Evolutionary conservation across 495 filamentous ascomycete genomes (phyloP).

Genomic region (Aspergillus baeticus): DNA sequence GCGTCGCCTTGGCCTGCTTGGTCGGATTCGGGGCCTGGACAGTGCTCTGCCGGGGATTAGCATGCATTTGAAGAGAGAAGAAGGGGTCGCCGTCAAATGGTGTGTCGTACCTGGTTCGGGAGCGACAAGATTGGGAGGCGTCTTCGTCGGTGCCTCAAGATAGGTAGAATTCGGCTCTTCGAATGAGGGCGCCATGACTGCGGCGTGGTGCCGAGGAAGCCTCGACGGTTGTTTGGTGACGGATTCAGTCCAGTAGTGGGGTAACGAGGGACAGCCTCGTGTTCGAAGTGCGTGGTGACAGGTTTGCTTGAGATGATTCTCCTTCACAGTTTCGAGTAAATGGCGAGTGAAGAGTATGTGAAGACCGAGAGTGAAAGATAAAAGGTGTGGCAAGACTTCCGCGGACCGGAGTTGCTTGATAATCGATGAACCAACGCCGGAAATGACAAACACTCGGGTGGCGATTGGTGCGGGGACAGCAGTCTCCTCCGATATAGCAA

Average conservation of each 20-base stretch:
- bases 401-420: slow-evolving; percentile 34
- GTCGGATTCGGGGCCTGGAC: slow-evolving; percentile 88
- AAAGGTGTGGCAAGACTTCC: slow-evolving; percentile 6
- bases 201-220: neutral
- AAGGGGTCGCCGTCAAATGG: neutral
- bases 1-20: slow-evolving; percentile 82
- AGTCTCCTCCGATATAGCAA: too few relatives aligned
- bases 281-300: neutral
- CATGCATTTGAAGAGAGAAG: neutral
- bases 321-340: neutral
- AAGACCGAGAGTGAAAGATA: neutral
- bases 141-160: slow-evolving; percentile 66
- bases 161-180: slow-evolving; percentile 66
- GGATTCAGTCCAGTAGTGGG: neutral
- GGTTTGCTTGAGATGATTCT: neutral
- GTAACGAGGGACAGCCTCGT: neutral
- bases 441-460: slow-evolving; percentile 37
- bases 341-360: neutral
- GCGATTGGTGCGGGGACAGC: slow-evolving; percentile 33
- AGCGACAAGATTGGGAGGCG: slow-evolving; percentile 77
- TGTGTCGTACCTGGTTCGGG: slow-evolving; percentile 71
- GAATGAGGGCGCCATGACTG: slow-evolving; percentile 65
- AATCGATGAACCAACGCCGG: slow-evolving; percentile 21
- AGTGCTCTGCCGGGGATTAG: slow-evolving; percentile 63
- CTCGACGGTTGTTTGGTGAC: neutral